Conservation (phyloP, 2,329 filamentous ascomycete species). For the Cladosporium sp. region DNA sequence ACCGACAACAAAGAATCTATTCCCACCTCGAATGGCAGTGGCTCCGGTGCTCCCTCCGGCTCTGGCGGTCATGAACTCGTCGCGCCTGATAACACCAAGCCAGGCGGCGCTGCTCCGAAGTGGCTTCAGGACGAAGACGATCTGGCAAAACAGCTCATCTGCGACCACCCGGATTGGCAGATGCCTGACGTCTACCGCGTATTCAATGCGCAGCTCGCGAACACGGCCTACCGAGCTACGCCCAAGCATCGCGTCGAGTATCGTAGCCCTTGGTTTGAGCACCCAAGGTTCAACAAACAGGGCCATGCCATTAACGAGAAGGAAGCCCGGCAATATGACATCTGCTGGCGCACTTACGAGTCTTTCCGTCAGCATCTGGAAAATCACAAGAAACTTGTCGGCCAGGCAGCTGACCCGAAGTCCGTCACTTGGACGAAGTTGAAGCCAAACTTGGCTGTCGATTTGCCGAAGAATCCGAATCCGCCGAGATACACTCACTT, state of each 20-base stretch:
- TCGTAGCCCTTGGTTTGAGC: neutral
- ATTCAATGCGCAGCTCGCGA: neutral
- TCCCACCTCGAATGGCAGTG: neutral
- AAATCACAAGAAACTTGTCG: neutral
- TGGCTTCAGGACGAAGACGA: conserved; percentile 8
- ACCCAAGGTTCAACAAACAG: neutral
- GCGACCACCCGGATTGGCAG: neutral
- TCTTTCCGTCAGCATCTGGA: conserved; percentile 1
- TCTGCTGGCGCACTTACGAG: neutral
- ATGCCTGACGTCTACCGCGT: conserved; percentile 2
- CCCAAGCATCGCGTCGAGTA: neutral
- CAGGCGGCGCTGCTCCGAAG: neutral
- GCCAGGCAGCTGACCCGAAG: neutral
- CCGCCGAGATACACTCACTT: neutral
- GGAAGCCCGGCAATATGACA: neutral
- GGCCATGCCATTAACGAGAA: neutral
- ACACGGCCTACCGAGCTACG: neutral
- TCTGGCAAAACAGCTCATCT: neutral
- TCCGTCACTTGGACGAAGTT: neutral
- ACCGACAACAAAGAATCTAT: neutral
- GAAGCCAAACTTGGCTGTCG: neutral
- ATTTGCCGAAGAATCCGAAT: neutral
- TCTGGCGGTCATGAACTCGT: neutral
- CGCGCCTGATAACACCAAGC: neutral
- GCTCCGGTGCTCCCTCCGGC: neutral